Percentiles rank a stretch among this genome's conserved stretches.
Evolutionary conservation across 805 yeast genomes (phyloP).

Genomic region (Kregervanrija pseudodelftensis): DNA sequence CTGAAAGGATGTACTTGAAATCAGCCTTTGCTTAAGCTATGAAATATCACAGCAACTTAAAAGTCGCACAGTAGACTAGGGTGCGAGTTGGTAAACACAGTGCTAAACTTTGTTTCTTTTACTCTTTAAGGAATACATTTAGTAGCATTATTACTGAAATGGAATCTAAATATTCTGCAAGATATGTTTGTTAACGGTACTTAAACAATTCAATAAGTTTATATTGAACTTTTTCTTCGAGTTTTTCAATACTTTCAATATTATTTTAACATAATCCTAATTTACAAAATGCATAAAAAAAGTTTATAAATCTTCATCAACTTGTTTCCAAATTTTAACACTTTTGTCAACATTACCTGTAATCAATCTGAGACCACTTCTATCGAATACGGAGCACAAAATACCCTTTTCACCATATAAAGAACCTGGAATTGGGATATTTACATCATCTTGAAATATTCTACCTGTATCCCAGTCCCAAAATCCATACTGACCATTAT

Average conservation of each 20-base stretch:
- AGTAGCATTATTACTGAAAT: no score
- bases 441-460: conserved; percentile 44
- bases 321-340: conserved; percentile 65
- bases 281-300: not conserved
- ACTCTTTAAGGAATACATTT: no score
- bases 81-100: no score
- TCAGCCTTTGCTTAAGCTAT: no score
- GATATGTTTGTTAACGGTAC: no score
- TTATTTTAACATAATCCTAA: not conserved
- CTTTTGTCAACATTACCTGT: conserved; percentile 91
- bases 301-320: conserved; percentile 17
- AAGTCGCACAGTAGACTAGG: no score
- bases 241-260: not conserved
- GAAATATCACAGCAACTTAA: no score
- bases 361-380: conserved; percentile 70
- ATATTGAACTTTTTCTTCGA: not conserved
- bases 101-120: no score
- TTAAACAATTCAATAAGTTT: not conserved
- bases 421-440: conserved; percentile 66
- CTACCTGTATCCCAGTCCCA: conserved; percentile 74
- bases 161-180: no score
- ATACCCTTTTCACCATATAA: conserved; percentile 61
- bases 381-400: conserved; percentile 65
- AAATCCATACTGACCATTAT: conserved; percentile 70
- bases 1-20: no score